Conservation (phyloP, 345 rosid species). For the Turnera subulata region DNA sequence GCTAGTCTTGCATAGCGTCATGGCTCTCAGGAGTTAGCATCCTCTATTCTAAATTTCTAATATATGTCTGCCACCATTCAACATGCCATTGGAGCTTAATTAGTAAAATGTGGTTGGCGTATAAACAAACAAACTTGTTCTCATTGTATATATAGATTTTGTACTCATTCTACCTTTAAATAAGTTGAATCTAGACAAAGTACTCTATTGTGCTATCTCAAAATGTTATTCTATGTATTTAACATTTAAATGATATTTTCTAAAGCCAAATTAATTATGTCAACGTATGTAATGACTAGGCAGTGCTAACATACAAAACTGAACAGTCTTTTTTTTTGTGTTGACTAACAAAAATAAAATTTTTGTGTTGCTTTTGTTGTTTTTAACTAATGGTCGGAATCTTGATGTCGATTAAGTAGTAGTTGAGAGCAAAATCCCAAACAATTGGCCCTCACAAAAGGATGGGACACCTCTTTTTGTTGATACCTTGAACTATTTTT, state of each 20-base stretch:
- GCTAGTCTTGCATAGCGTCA: no score
- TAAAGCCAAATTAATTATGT: not conserved
- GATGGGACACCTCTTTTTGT: constrained; percentile 1
- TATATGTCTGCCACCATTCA: no score
- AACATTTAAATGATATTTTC: not conserved
- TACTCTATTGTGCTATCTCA: not conserved
- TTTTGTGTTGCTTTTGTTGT: constrained; percentile 3
- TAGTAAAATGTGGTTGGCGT: no score
- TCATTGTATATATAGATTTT: not conserved
- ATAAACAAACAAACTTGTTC: no score
- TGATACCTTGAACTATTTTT: not conserved
- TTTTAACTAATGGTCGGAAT: constrained; percentile 1
- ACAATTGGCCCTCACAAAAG: not conserved
- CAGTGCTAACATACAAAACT: not conserved
- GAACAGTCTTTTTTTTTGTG: not conserved
- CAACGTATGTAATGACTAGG: not conserved
- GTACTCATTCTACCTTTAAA: not conserved
- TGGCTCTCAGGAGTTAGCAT: no score
- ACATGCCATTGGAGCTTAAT: no score
- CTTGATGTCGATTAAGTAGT: constrained; percentile 4
- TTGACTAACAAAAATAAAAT: constrained; percentile 1
- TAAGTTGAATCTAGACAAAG: not conserved
- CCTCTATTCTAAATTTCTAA: no score
- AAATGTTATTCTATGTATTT: not conserved
- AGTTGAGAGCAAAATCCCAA: not conserved